Conservation (phyloP, 495 filamentous ascomycete species). For the Aspergillus wentii region DNA sequence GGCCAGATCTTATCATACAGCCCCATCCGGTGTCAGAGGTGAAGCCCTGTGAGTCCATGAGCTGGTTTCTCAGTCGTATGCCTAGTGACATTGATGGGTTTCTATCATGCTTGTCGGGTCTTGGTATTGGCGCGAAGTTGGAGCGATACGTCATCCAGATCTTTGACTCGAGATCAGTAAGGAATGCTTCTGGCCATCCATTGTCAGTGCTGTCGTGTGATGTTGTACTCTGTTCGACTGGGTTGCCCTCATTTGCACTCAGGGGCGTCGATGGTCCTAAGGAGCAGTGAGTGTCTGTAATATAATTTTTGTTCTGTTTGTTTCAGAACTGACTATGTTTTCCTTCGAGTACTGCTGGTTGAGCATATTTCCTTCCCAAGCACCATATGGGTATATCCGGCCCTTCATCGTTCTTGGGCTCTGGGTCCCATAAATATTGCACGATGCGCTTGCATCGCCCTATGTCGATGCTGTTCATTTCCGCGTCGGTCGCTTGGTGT, state of each 20-base stretch:
- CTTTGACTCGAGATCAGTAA: constrained; percentile 88
- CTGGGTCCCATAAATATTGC: constrained; percentile 92
- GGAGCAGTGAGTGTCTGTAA: neutral
- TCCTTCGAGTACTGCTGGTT: too few relatives aligned
- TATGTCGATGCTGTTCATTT: constrained; percentile 58
- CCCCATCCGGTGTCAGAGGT: constrained; percentile 95
- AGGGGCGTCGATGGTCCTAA: neutral
- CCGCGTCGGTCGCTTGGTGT: too few relatives aligned
- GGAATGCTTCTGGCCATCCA: constrained; percentile 80
- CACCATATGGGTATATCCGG: constrained; percentile 78
- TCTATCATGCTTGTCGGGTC: constrained; percentile 64
- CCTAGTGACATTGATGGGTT: constrained; percentile 73
- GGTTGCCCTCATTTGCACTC: too few relatives aligned
- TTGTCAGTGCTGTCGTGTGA: constrained; percentile 32
- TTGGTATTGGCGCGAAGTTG: constrained; percentile 79
- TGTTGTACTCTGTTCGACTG: constrained; percentile 26
- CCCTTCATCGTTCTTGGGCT: constrained; percentile 75
- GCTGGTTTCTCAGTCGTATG: constrained; percentile 76
- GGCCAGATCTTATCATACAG: constrained; percentile 97
- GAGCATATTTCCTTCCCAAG: constrained; percentile 68
- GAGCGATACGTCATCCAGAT: constrained; percentile 98
- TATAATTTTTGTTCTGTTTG: neutral
- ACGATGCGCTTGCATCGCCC: constrained; percentile 75
- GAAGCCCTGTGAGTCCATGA: constrained; percentile 78
- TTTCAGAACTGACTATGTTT: too few relatives aligned